Evolutionary conservation across 768 basidiomycete species (phyloP).

Genomic region (Mycena olivaceomarginata): DNA sequence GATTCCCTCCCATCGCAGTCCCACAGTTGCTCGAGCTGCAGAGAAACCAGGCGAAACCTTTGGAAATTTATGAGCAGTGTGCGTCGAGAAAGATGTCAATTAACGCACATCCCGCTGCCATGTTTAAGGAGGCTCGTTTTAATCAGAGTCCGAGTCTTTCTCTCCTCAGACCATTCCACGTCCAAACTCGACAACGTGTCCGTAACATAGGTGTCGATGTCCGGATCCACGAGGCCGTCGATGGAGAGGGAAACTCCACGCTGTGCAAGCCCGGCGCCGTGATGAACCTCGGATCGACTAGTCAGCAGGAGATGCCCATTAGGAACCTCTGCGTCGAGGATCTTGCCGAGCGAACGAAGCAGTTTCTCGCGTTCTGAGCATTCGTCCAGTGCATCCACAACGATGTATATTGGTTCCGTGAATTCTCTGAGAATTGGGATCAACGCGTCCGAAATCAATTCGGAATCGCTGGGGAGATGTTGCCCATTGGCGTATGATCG

Average conservation of each 20-base stretch:
- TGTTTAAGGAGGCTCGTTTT: conserved; percentile 18
- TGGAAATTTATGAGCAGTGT: not conserved
- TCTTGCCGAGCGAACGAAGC: conserved; percentile 22
- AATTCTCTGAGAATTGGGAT: conserved; percentile 32
- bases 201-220: conserved; percentile 25
- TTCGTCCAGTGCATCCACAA: conserved; percentile 50
- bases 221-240: conserved; percentile 8
- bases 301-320: conserved; percentile 37
- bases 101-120: conserved; percentile 33
- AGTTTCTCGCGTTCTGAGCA: conserved; percentile 38
- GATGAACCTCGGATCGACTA: conserved; percentile 42
- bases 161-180: not conserved
- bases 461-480: not conserved
- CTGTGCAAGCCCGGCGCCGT: conserved; percentile 2
- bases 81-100: not conserved
- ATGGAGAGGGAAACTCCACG: not conserved
- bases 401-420: conserved; percentile 35
- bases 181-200: not conserved
- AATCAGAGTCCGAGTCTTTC: not conserved
- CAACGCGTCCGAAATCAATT: conserved; percentile 37
- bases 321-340: conserved; percentile 8
- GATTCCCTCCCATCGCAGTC: conserved; percentile 33
- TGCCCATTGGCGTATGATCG: not conserved
- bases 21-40: conserved; percentile 45
- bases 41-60: conserved; percentile 50